These are phyloP conservation scores for Meyerozyma elateridarum DNA, from an alignment of 1,139 yeast genomes.

Conservation along the genomic window DNA sequence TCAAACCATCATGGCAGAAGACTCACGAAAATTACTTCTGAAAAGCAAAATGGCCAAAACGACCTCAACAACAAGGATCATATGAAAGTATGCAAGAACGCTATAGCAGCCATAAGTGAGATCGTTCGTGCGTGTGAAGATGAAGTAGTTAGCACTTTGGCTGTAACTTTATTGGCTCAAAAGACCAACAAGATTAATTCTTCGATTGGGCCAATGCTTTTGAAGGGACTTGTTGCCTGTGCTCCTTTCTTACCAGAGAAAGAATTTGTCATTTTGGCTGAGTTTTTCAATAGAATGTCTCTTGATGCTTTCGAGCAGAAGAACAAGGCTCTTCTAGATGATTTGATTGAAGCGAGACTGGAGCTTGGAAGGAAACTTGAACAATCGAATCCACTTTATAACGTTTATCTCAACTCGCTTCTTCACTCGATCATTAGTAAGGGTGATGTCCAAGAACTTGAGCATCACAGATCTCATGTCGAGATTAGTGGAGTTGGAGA, in stretches of 20 bases:
- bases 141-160: constrained; percentile 71
- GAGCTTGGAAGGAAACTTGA: constrained; percentile 46
- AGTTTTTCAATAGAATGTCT: constrained; percentile 39
- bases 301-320: constrained; percentile 31
- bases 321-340: constrained; percentile 28
- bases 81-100: constrained; percentile 44
- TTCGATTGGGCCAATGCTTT: constrained; percentile 36
- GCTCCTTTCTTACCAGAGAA: constrained; percentile 56
- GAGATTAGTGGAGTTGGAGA: constrained; percentile 76
- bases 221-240: constrained; percentile 55
- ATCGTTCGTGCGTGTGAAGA: constrained; percentile 69
- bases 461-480: constrained; percentile 76
- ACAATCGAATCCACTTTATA: constrained; percentile 45
- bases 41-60: constrained; percentile 4
- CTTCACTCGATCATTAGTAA: constrained; percentile 64
- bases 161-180: constrained; percentile 79
- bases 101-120: constrained; percentile 67
- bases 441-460: constrained; percentile 78
- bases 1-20: constrained; percentile 1
- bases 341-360: constrained; percentile 45
- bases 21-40: background rate
- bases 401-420: constrained; percentile 59
- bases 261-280: constrained; percentile 53
- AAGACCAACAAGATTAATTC: constrained; percentile 38
- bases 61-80: constrained; percentile 12